Evolutionary conservation across 139 green algal species (phyloP), one percentile per base, ranked within the genome.

Genomic region (Chloropicon primus): DNA sequence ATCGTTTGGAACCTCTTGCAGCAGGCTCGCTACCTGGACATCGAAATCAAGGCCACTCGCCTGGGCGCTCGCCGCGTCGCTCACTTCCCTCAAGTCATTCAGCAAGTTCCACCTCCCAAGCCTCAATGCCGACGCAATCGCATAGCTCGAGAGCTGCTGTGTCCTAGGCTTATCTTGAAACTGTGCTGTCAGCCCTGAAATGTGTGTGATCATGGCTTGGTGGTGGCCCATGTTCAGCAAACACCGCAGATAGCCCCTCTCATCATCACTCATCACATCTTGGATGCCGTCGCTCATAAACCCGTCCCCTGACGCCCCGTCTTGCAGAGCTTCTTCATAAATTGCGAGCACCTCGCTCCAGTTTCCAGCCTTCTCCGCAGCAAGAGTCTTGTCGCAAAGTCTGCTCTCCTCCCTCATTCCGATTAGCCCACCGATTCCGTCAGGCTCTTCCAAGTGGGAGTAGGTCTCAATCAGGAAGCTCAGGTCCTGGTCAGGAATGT

Each of bases 381-480:
- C 90, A 28, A 96, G 80, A 25, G 94, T 87, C 80, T 89, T 79
- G 28, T 86, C 85, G 27, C 26, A 27, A 74, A 1, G 71, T 25
- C 1, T 77, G 71, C 76, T 87, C 78, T 92, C 88, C 72, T 89
- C 73, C 17, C 80, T 75, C 22, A 83, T 85, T 1, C 90, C 76
- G 2, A 74, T 22, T 24, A 85, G 54, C 53, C 85, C 86, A 27
- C 54, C 83, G 26, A 98, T 74, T 0, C 90, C 91, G 76, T 98
- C 94, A 5, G 94, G 92, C 80, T 98, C 94, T 76, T 96, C 94
- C 75, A 98, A 81, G 53, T 88, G 86, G 1, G 88, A 85, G 76
- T 98, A 97, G 54, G 96, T 88, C 77, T 94, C 89, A 77, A 95
- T 53, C 72, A 97, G 78, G 79, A 97, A 95, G 0, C 87, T 86